Base-by-base conservation (phyloP, 73 alveolate species). In the Blepharisma japonicum region DNA sequence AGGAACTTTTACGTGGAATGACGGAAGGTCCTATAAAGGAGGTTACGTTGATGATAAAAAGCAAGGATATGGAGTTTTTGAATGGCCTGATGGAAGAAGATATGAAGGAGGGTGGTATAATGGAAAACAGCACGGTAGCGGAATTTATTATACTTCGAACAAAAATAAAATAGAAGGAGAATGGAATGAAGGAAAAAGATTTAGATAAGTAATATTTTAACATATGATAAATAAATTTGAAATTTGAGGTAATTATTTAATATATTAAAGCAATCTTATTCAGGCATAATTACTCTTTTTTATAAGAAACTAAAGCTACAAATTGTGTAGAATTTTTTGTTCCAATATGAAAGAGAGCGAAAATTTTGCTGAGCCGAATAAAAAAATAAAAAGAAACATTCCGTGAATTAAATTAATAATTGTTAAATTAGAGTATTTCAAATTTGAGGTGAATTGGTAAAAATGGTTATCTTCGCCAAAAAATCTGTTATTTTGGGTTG, bases 1-100 rank as follows among this genome's bases (percentile, higher is more conserved):
- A 81, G 95, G 95, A 20, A 84, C 47, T 14, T 83, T 83, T 76
- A 8, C 45, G 6, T 88, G 89, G 89, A 54, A 42, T 4, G 87
- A 88, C 80, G 95, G 95, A 1, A 79, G 86, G 25, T 55, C 55
- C 53, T 88, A 88, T 80, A 81, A 84, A 68, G 91, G 91, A 0
- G 68, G 67, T 50, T 84, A 84, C 56, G 23, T 0, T 45, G 71
- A 74, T 80, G 85, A 84, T 71, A 66, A 80, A 76, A 84, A 84
- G 56, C 85, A 84, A 54, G 91, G 91, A 21, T 84, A 68, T 55
- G 91, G 91, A 4, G 77, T 74, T 23, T 84, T 74, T 70, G 55
- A 46, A 39, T 84, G 91, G 88, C 84, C 88, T 77, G 86, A 79
- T 38, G 86, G 86, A 21, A 67, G 86, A 18, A 79, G 46, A 42